Evolutionary conservation across 1,139 yeast species (phyloP).

Genomic region (Williopsis jadinii): DNA sequence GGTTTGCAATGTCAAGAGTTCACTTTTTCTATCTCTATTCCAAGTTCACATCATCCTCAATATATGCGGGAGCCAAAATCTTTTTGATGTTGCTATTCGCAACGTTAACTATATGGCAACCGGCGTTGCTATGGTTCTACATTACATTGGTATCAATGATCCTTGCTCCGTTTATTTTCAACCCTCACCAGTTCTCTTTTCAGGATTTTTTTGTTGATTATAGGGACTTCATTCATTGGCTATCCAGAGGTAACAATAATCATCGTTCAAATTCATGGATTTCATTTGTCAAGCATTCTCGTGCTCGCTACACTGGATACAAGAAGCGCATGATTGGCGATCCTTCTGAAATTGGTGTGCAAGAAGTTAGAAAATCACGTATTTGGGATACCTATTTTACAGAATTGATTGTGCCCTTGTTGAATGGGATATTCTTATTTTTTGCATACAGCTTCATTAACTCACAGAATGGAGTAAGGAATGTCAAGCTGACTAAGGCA

Average conservation of each 20-base stretch:
- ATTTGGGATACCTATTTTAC: constrained; percentile 43
- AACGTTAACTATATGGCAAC: constrained; percentile 66
- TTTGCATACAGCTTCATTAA: constrained; percentile 64
- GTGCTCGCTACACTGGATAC: constrained; percentile 64
- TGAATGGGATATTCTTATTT: constrained; percentile 36
- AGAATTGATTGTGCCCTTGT: constrained; percentile 44
- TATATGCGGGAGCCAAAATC: constrained; percentile 58
- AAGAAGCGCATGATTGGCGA: constrained; percentile 37
- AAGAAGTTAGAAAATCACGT: constrained; percentile 35
- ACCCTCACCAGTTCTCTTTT: constrained; percentile 78
- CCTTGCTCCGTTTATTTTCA: constrained; percentile 73
- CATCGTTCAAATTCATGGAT: constrained; percentile 56
- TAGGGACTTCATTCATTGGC: constrained; percentile 57
- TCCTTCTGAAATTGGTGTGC: constrained; percentile 24
- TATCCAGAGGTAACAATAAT: constrained; percentile 53
- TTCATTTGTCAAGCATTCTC: constrained; percentile 39
- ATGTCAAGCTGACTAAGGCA: constrained; percentile 44
- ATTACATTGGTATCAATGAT: constrained; percentile 65
- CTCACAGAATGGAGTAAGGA: constrained; percentile 57
- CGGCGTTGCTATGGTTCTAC: constrained; percentile 80
- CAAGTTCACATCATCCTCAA: constrained; percentile 55
- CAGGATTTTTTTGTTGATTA: constrained; percentile 70
- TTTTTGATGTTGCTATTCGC: constrained; percentile 57
- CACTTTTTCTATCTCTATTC: constrained; percentile 56
- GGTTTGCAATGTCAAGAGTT: constrained; percentile 67